These are phyloP conservation scores for Datisca glomerata DNA, from an alignment of 306 rosid species.

Conservation along the genomic window DNA sequence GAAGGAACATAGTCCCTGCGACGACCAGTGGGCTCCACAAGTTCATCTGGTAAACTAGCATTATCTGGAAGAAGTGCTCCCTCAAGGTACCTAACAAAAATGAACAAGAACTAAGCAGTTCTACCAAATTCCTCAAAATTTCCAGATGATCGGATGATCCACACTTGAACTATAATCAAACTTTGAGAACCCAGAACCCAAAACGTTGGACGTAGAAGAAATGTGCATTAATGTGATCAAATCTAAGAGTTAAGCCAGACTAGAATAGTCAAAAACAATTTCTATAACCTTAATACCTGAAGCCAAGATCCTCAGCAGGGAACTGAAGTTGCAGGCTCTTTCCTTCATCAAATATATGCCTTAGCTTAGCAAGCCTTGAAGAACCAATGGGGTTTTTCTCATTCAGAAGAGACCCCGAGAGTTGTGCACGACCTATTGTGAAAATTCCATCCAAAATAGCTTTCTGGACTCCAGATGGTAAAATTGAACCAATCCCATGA, in stretches of 20 bases:
- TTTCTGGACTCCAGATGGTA: conserved; percentile 64
- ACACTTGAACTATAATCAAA: too few relatives aligned
- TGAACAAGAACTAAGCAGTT: conserved; percentile 16
- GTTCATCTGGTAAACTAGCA: conserved; percentile 19
- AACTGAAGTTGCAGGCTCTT: conserved; percentile 95
- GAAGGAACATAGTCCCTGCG: conserved; percentile 76
- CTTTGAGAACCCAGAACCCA: too few relatives aligned
- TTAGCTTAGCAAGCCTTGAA: conserved; percentile 64
- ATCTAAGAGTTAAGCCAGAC: too few relatives aligned
- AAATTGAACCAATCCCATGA: conserved; percentile 52
- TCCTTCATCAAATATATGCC: conserved; percentile 80
- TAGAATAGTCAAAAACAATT: too few relatives aligned
- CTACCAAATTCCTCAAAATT: too few relatives aligned
- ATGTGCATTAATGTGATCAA: too few relatives aligned
- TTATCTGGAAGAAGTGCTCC: conserved; percentile 63
- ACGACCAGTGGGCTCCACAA: conserved; percentile 50
- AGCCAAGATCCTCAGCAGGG: conserved; percentile 96
- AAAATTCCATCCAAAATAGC: conserved; percentile 77
- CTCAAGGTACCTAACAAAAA: conserved; percentile 46
- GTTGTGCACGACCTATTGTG: conserved; percentile 70
- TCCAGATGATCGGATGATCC: too few relatives aligned
- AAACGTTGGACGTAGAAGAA: too few relatives aligned
- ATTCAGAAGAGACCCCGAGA: conserved; percentile 54
- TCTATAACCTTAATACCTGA: conserved; percentile 45
- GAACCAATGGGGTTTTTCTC: conserved; percentile 74